Conservation (phyloP, 495 filamentous ascomycete species). For the Haplographium delicatum region DNA sequence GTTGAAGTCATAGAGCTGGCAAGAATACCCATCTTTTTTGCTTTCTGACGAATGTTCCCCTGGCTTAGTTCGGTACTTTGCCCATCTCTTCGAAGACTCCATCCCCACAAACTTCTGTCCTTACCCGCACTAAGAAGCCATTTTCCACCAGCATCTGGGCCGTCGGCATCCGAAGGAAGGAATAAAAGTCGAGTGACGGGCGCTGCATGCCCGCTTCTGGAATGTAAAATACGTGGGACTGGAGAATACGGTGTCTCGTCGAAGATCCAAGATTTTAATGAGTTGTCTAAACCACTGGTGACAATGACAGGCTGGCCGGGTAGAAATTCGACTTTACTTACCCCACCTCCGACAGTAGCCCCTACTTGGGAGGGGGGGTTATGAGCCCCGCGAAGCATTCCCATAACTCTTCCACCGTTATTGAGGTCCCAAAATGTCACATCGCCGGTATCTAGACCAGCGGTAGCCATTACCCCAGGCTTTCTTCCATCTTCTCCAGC, state of each 20-base stretch:
- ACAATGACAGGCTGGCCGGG: slow-evolving; percentile 86
- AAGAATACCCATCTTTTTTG: slow-evolving; percentile 73
- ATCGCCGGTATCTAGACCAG: slow-evolving; percentile 66
- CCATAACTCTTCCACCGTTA: slow-evolving; percentile 72
- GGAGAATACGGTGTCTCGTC: slow-evolving; percentile 81
- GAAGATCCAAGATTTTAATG: slow-evolving; percentile 91
- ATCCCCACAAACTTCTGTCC: slow-evolving; percentile 89
- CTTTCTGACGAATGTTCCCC: slow-evolving; percentile 73
- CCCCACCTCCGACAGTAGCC: slow-evolving; percentile 43
- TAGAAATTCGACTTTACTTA: slow-evolving; percentile 82
- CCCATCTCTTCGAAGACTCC: slow-evolving; percentile 89
- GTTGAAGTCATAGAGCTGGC: slow-evolving; percentile 41
- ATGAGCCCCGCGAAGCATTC: slow-evolving; percentile 80
- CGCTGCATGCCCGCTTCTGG: slow-evolving; percentile 79
- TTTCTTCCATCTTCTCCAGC: slow-evolving; percentile 80
- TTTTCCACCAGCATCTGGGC: slow-evolving; percentile 81
- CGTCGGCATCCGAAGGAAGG: slow-evolving; percentile 78
- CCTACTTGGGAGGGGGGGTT: slow-evolving; percentile 52
- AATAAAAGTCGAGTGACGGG: slow-evolving; percentile 76
- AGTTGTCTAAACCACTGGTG: slow-evolving; percentile 88
- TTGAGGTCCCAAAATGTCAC: slow-evolving; percentile 96
- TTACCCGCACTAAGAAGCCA: slow-evolving; percentile 88
- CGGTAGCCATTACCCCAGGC: slow-evolving; percentile 82
- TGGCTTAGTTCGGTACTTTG: slow-evolving; percentile 93
- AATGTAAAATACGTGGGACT: slow-evolving; percentile 76